Conservation (phyloP, 768 basidiomycete genomes). For the Hygrocybe punicea region DNA sequence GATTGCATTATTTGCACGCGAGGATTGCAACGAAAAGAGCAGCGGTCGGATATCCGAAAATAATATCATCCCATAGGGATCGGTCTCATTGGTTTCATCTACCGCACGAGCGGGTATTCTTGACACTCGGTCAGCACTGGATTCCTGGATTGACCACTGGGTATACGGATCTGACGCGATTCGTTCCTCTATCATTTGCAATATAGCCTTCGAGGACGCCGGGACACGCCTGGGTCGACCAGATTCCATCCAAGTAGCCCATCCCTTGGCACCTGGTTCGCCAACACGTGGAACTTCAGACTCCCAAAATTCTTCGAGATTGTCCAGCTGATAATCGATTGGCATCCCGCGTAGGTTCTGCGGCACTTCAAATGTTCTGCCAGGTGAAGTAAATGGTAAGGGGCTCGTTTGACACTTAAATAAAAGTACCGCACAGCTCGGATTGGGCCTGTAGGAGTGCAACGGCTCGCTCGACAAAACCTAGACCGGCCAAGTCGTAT, state of each 20-base stretch:
- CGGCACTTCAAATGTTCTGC: conserved; percentile 60
- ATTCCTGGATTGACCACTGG: conserved; percentile 62
- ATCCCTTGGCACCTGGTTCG: conserved; percentile 63
- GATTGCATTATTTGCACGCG: conserved; percentile 51
- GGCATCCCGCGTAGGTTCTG: conserved; percentile 41
- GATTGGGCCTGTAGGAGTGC: conserved; percentile 82
- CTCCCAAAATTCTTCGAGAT: conserved; percentile 82
- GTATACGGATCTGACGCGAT: conserved; percentile 58
- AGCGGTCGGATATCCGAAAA: conserved; percentile 68
- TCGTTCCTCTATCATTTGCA: conserved; percentile 7
- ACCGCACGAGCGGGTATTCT: conserved; percentile 54
- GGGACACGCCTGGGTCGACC: conserved; percentile 35
- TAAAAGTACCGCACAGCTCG: conserved; percentile 55
- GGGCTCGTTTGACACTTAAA: neutral
- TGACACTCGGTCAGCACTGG: conserved; percentile 41
- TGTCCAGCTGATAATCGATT: conserved; percentile 48
- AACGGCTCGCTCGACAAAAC: conserved; percentile 67
- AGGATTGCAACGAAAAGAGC: conserved; percentile 47
- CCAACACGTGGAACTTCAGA: conserved; percentile 74
- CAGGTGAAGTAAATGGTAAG: conserved; percentile 3
- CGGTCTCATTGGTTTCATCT: conserved; percentile 45
- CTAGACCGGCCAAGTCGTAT: conserved; percentile 35
- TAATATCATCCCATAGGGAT: conserved; percentile 71
- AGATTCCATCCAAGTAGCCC: conserved; percentile 58
- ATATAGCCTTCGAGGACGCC: conserved; percentile 9